A percentile compares a stretch with the other conserved stretches of the same genome.
Conservation (phyloP, 2,329 filamentous ascomycete species). For the Helminthosporium solani region DNA sequence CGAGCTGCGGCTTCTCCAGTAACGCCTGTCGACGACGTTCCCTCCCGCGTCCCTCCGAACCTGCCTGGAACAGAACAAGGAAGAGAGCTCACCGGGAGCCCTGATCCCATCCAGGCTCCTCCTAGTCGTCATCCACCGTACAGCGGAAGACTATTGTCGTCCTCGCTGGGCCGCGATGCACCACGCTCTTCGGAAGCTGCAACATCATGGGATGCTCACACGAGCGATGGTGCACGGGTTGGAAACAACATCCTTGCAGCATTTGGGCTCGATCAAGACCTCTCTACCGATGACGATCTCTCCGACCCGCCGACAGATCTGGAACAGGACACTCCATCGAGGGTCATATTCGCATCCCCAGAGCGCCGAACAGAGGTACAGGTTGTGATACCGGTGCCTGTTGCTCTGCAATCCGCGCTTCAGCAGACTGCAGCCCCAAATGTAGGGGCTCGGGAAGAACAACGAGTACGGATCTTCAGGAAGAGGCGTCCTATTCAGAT, state of each 20-base stretch:
- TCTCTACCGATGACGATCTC: constrained; percentile 25
- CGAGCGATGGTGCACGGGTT: not conserved
- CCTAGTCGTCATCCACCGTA: constrained; percentile 9
- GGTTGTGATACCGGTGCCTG: constrained; percentile 24
- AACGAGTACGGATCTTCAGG: constrained; percentile 41
- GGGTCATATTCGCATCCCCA: constrained; percentile 14
- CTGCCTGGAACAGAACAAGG: not conserved
- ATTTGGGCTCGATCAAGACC: constrained; percentile 15
- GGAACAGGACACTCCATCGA: constrained; percentile 3
- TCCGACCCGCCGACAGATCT: constrained; percentile 23
- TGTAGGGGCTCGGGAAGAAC: constrained; percentile 16
- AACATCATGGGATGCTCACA: constrained; percentile 9
- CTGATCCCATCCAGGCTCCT: constrained; percentile 31
- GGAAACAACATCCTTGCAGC: constrained; percentile 13
- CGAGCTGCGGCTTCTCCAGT: constrained; percentile 23
- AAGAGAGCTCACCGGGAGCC: constrained; percentile 26
- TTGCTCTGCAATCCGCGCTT: too few species aligned
- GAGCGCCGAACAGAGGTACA: constrained; percentile 29
- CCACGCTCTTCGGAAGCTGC: constrained; percentile 6
- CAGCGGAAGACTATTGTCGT: constrained; percentile 1
- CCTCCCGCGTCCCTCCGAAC: not conserved
- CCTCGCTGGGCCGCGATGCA: constrained; percentile 13
- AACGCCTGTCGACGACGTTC: constrained; percentile 13
- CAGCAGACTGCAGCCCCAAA: constrained; percentile 21
- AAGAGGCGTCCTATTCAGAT: constrained; percentile 51